Evolutionary conservation across 257 asterid genomes (phyloP).

Genomic region (Mentha longifolia): DNA sequence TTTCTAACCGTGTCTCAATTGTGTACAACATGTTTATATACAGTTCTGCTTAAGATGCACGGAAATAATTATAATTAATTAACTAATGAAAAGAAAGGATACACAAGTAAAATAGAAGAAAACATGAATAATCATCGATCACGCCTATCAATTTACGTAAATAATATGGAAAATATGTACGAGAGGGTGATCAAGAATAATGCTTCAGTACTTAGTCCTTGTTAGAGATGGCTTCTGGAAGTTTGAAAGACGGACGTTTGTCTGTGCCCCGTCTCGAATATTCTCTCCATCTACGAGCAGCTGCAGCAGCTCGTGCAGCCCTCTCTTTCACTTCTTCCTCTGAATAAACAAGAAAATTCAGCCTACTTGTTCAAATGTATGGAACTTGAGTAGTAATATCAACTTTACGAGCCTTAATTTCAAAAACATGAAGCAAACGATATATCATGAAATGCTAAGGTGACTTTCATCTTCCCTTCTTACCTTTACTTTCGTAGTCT

Average conservation of each 20-base stretch:
- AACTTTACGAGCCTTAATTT: background rate
- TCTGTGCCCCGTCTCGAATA: conserved; percentile 86
- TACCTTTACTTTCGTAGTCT: conserved; percentile 56
- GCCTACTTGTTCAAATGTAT: background rate
- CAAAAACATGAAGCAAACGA: background rate
- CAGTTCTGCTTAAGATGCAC: background rate
- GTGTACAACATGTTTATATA: background rate
- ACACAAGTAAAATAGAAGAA: conserved; percentile 30
- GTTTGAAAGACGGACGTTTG: conserved; percentile 84
- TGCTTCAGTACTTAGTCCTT: conserved; percentile 43
- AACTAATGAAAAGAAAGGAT: background rate
- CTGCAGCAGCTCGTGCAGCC: conserved; percentile 87
- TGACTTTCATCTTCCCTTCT: conserved; percentile 3
- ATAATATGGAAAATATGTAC: conserved; percentile 6
- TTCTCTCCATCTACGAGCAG: conserved; percentile 97
- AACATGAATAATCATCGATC: conserved; percentile 17
- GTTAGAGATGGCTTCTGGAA: conserved; percentile 74
- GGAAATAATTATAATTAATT: background rate
- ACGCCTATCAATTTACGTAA: conserved; percentile 11
- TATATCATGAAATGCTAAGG: conserved; percentile 4
- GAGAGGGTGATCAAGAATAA: conserved; percentile 6
- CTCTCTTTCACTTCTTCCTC: conserved; percentile 81
- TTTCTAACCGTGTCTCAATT: too few relatives aligned
- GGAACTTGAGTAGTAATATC: background rate
- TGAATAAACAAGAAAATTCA: conserved; percentile 36